Evolutionary conservation across 305 asterid genomes (phyloP).

Genomic region (Fraxinus greggii): DNA sequence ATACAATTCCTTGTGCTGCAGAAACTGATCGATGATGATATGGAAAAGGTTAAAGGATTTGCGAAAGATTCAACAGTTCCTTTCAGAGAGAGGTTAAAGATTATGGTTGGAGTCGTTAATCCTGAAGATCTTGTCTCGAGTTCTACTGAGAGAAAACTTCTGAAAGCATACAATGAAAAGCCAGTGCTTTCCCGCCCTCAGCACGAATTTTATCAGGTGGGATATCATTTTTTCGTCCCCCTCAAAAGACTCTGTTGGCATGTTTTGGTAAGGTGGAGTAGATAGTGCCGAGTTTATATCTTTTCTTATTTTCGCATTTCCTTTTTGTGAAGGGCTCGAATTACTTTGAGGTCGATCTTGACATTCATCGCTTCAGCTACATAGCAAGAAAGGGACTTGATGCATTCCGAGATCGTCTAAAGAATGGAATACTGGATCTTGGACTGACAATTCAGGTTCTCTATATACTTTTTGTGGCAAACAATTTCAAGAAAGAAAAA

Average conservation of each 20-base stretch:
- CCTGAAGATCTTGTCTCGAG: conserved; percentile 82
- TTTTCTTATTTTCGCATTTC: conserved; percentile 5
- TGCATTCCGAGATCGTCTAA: conserved; percentile 82
- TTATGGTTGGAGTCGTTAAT: conserved; percentile 85
- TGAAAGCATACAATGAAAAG: conserved; percentile 81
- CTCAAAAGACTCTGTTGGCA: neutral
- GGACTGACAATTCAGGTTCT: conserved; percentile 91
- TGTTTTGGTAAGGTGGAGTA: neutral
- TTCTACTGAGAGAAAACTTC: conserved; percentile 85
- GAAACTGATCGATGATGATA: conserved; percentile 78
- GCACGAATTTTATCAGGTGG: conserved; percentile 78
- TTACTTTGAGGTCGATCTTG: conserved; percentile 92
- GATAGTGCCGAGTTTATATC: neutral
- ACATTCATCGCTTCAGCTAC: conserved; percentile 96
- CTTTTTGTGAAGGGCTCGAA: conserved; percentile 57
- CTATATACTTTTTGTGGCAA: neutral
- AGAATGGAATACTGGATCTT: conserved; percentile 64
- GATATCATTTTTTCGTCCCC: neutral
- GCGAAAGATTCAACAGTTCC: conserved; percentile 79
- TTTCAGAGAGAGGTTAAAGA: conserved; percentile 83
- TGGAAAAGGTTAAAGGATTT: conserved; percentile 87
- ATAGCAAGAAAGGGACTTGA: conserved; percentile 95
- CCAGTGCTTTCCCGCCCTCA: conserved; percentile 99
- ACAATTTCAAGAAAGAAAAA: neutral
- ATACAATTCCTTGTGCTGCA: conserved; percentile 30